Base-by-base conservation (phyloP, 768 basidiomycete genomes). In the Collybiopsis luxurians region DNA sequence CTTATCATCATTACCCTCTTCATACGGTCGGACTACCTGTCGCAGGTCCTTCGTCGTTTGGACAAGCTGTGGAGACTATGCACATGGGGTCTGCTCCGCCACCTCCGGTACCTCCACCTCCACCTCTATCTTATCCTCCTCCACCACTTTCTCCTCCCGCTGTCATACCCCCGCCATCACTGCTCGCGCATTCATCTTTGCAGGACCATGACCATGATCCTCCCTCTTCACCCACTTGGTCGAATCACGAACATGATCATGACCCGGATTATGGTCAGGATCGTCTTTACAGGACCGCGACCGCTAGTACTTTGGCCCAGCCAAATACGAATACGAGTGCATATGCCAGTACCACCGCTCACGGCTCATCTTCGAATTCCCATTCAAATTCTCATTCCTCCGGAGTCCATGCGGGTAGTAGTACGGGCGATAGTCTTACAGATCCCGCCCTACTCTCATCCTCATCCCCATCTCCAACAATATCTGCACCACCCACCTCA, bases 361-460 rank as follows among this genome's bases (percentile, higher is more conserved):
- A 49, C 17, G 50, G 50, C 5, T 51, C 50, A 26, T 51, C 38
- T 12, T 51, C 50, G 4, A 43, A 54, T 19, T 54, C 53, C 1
- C 53, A 54, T 44, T 54, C 53, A 24, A 10, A 54, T 45, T 53
- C 52, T 21, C n/a, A n/a, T n/a, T n/a, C n/a, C n/a, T n/a, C n/a
- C n/a, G n/a, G n/a, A n/a, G n/a, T n/a, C n/a, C n/a, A n/a, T n/a
- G n/a, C n/a, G n/a, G n/a, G n/a, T 13, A 34, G 5, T 34, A 13
- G 5, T 6, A 34, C 31, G 31, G 31, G 31, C 31, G 13, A 13
- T 13, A 34, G 31, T 34, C 5, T 6, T 34, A 34, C 31, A 34
- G 31, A 5, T 34, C 31, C n/a, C n/a, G n/a, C n/a, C n/a, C n/a
- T n/a, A n/a, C n/a, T n/a, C n/a, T n/a, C n/a, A n/a, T n/a, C n/a